Base-by-base conservation (phyloP, 257 asterid genomes). In the Ballota nigra region DNA sequence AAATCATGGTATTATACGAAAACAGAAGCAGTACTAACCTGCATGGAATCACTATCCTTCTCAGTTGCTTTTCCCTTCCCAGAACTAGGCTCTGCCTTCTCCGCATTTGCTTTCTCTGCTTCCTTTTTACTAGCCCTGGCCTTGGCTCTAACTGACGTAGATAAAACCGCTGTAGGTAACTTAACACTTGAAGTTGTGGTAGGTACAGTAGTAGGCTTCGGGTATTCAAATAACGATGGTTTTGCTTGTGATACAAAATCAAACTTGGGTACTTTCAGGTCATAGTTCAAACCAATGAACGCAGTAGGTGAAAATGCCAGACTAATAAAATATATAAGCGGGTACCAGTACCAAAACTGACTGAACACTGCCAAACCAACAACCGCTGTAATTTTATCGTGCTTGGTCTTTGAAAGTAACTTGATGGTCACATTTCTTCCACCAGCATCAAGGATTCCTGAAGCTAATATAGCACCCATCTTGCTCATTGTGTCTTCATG, bases 341-440 rank as follows among this genome's bases (percentile, higher is more conserved):
- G 99, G 74, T 95, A 92, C 99, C 99, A 92, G 71, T 91, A 91
- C 99, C 99, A 94, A 86, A 91, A 94, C 80, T 94, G 99, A 69
- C 92, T 94, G 86, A 95, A 95, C 71, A 95, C 97, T 9, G 96
- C 99, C 40, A 95, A 96, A 62, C 99, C 99, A 71, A 95, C 72
- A 36, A 73, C 51, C 18, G 77, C 77, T 4, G 72, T 73, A 31
- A 73, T 65, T 65, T 73, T 73, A 18, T 73, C 77, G 29, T 73
- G 77, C 72, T 73, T 73, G 2, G 77, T 53, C 66, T 73, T 73
- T 16, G 77, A 73, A 16, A 73, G 77, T 20, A 73, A 73, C 51
- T 55, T 73, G 60, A 73, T 73, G 19, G 77, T 64, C 34, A 73
- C 77, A 53, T 73, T 73, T 78, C 99, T 80, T 57, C 99, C 99